Evolutionary conservation across 129 eudicot genomes (phyloP), one percentile per base, ranked within the genome.

Genomic region (Artemisia annua): DNA sequence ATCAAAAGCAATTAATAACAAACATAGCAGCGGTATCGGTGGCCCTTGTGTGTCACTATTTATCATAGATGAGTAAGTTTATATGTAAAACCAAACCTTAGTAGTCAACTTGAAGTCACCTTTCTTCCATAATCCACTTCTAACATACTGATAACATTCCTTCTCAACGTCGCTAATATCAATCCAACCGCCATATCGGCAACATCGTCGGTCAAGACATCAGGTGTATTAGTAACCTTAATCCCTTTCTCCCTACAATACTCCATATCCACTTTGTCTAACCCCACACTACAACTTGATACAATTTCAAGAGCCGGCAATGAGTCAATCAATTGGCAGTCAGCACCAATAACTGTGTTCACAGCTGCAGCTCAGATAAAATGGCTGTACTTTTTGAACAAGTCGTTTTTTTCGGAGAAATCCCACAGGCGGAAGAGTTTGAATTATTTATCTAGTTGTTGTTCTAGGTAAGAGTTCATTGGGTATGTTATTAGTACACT

Each of bases 281-380:
- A 50, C 39, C 85, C 85, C 3, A 68, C 75, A 60, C 79, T 82
- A 61, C 24, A 77, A 15, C 74, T 81, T 39, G 82, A 35, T 17
- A 85, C 84, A 30, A 84, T 85, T 49, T 87, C 92, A 39, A 90
- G 81, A 6, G 62, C 73, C 50, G 96, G 93, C 4, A 87, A 78
- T 17, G 84, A 75, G 68, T 85, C n/a, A n/a, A n/a, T n/a, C n/a
- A n/a, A n/a, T n/a, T n/a, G n/a, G n/a, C n/a, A n/a, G n/a, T n/a
- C 68, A 48, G 69, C 66, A 20, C 80, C 65, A 12, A 15, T 43
- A 35, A 11, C 57, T 4, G 64, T 16, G 67, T 61, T 59, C n/a
- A 63, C 70, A 10, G 74, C 83, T 14, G 68, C 70, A 7, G 83
- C 80, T 12, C 70, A 67, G 51, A 80, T 74, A 11, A 11, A 56